Percentiles rank a stretch among this genome's conserved stretches.
These are phyloP conservation scores for Globisporangium nagaii DNA, from an alignment of 352 stramenopile genomes.

Conservation along the genomic window DNA sequence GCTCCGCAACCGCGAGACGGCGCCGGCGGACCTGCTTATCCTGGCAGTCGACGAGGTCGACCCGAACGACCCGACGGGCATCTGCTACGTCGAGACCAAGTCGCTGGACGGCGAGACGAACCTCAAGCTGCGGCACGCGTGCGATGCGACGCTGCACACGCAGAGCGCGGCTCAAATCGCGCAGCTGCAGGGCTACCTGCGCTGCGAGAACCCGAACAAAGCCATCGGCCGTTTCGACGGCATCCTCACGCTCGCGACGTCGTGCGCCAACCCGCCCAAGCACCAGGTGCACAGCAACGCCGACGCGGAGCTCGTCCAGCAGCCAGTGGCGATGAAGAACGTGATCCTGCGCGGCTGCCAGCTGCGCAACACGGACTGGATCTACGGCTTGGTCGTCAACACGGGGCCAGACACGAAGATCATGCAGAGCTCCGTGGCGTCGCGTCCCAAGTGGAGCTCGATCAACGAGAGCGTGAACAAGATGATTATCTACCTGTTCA, in stretches of 20 bases:
- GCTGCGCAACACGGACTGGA: slow-evolving; percentile 86
- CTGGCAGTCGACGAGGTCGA: slow-evolving; percentile 70
- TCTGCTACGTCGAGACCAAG: slow-evolving; percentile 87
- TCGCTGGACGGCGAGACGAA: slow-evolving; percentile 90
- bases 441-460: slow-evolving; percentile 70
- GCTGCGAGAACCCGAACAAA: slow-evolving; percentile 76
- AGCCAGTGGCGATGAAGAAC: slow-evolving; percentile 79
- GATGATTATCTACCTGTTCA: slow-evolving; percentile 75
- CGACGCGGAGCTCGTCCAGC: slow-evolving; percentile 19
- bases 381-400: slow-evolving; percentile 87
- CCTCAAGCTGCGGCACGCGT: slow-evolving; percentile 80
- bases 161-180: slow-evolving; percentile 27
- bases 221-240: slow-evolving; percentile 77
- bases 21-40: slow-evolving; percentile 83
- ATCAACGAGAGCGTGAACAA: slow-evolving; percentile 79
- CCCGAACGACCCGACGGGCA: slow-evolving; percentile 48
- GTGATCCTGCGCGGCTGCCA: slow-evolving; percentile 84
- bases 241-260: slow-evolving; percentile 32
- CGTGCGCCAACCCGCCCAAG: slow-evolving; percentile 8
- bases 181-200: slow-evolving; percentile 41
- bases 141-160: slow-evolving; percentile 46
- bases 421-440: slow-evolving; percentile 67
- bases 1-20: slow-evolving; percentile 69
- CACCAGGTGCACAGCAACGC: slow-evolving; percentile 5
- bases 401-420: slow-evolving; percentile 83